A percentile compares a stretch with the other conserved stretches of the same genome.
phyloP scores from a whole-genome alignment of 2,329 filamentous ascomycete genomes.

The Fusarium continuum region DNA sequence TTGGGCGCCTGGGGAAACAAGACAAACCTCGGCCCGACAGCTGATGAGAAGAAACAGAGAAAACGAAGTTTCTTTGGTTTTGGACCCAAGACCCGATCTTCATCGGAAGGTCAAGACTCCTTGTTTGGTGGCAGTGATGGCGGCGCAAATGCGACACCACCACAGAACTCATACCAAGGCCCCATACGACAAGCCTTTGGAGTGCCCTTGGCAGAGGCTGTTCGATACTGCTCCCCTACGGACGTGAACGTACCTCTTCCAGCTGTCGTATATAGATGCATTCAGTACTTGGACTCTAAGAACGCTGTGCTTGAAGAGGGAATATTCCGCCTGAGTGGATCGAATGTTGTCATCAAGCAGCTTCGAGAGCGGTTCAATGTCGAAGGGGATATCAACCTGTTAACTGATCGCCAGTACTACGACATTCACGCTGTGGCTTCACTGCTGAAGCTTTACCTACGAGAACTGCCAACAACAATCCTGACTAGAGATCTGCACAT shows the following conservation, averaged over 20 bases:
- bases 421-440: conserved; percentile 97
- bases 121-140: conserved; percentile 61
- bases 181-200: conserved; percentile 82
- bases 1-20: conserved; percentile 87
- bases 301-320: conserved; percentile 88
- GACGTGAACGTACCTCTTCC: conserved; percentile 82
- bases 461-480: conserved; percentile 90
- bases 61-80: conserved; percentile 83
- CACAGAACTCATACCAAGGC: conserved; percentile 57
- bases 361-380: conserved; percentile 92
- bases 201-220: conserved; percentile 83
- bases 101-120: conserved; percentile 66
- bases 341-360: conserved; percentile 90
- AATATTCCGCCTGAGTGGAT: conserved; percentile 97
- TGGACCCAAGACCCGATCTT: conserved; percentile 67
- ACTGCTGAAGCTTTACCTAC: conserved; percentile 90
- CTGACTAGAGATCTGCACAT: conserved; percentile 89
- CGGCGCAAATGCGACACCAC: conserved; percentile 55
- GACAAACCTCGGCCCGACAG: conserved; percentile 58
- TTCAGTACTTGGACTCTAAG: conserved; percentile 89
- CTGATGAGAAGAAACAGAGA: conserved; percentile 80
- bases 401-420: conserved; percentile 85
- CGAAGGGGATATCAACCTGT: conserved; percentile 89
- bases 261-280: conserved; percentile 92
- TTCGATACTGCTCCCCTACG: conserved; percentile 77